Conservation (phyloP, 306 rosid genomes). For the Canavalia gladiata region DNA sequence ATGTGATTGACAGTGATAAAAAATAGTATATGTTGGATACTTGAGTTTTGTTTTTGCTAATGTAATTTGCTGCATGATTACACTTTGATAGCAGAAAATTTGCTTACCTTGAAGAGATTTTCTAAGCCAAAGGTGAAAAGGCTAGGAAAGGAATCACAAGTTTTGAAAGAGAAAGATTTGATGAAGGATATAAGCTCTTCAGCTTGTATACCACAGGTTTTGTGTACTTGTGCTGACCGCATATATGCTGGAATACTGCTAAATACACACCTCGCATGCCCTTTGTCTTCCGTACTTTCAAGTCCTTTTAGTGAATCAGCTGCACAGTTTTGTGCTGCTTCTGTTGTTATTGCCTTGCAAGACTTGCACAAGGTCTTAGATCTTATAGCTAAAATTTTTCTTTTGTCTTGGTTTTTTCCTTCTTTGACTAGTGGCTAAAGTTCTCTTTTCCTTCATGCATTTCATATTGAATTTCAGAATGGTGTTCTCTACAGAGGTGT, state of each 20-base stretch:
- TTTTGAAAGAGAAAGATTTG: constrained; percentile 81
- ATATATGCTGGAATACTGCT: constrained; percentile 78
- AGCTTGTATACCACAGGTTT: constrained; percentile 79
- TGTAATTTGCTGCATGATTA: constrained; percentile 46
- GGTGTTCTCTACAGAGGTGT: constrained; percentile 95
- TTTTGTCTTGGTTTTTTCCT: not conserved
- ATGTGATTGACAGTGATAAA: constrained; percentile 36
- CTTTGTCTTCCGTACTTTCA: constrained; percentile 81
- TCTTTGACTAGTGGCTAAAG: constrained; percentile 34
- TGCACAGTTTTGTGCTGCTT: constrained; percentile 78
- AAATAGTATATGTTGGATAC: constrained; percentile 11
- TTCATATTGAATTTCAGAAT: constrained; percentile 72
- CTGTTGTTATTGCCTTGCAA: constrained; percentile 75
- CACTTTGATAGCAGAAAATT: constrained; percentile 67
- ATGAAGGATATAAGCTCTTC: constrained; percentile 71
- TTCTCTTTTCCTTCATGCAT: constrained; percentile 31
- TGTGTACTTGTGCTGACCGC: constrained; percentile 79
- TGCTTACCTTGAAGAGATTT: constrained; percentile 86
- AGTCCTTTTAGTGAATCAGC: constrained; percentile 81
- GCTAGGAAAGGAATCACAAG: constrained; percentile 88
- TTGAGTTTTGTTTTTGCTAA: constrained; percentile 47
- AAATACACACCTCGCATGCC: constrained; percentile 81
- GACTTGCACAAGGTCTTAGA: constrained; percentile 84
- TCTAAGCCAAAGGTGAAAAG: constrained; percentile 80
- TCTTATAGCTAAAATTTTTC: constrained; percentile 42